These are phyloP conservation scores for Suillus bovinus DNA, from an alignment of 768 basidiomycete genomes.

Conservation along the genomic window DNA sequence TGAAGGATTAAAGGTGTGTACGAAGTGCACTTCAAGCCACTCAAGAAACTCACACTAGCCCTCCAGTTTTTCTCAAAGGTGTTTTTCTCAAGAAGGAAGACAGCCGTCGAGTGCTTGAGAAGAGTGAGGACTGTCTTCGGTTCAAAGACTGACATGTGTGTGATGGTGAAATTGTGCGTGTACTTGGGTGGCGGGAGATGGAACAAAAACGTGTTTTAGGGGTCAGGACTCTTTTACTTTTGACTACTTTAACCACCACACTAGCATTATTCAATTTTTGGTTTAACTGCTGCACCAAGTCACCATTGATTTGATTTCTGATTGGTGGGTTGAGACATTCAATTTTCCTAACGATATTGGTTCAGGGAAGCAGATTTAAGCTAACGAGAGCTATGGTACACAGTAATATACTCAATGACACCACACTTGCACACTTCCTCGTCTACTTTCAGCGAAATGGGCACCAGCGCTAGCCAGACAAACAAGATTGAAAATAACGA, in stretches of 20 bases:
- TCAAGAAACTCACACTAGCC: slow-evolving; percentile 5
- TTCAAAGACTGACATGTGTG: slow-evolving; percentile 15
- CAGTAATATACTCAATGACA: slow-evolving; percentile 38
- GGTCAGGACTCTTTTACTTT: not conserved
- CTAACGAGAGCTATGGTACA: slow-evolving; percentile 14
- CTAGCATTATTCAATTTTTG: not conserved
- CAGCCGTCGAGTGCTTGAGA: not conserved
- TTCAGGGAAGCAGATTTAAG: not conserved
- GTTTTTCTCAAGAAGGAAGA: not conserved
- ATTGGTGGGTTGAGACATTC: slow-evolving; percentile 1
- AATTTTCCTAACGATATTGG: not conserved
- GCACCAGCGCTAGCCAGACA: not conserved
- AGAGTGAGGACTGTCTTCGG: slow-evolving; percentile 8
- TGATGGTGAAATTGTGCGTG: not conserved
- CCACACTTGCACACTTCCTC: slow-evolving; percentile 28
- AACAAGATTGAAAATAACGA: not conserved
- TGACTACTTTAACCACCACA: not conserved
- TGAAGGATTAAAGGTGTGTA: not conserved
- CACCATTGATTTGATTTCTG: not conserved
- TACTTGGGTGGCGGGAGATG: not conserved
- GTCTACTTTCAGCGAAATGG: not conserved
- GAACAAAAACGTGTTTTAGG: not conserved
- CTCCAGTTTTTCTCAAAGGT: slow-evolving; percentile 8
- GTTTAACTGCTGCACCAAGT: not conserved
- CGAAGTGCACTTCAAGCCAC: not conserved